Conservation (phyloP, 495 filamentous ascomycete genomes). For the Trichoderma reesei region DNA sequence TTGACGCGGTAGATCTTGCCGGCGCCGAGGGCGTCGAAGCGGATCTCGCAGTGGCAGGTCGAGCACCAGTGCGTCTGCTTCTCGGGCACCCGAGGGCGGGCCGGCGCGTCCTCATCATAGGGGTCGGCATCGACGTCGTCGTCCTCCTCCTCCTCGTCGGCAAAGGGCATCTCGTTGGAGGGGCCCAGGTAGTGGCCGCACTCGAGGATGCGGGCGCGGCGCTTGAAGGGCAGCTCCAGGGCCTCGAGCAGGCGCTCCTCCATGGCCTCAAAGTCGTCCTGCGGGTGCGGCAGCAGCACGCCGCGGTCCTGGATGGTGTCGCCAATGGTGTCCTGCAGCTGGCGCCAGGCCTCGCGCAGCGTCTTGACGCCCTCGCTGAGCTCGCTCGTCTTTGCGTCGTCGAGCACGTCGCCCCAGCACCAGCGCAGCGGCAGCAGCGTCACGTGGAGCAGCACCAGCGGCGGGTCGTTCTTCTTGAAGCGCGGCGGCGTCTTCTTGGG, state of each 20-base stretch:
- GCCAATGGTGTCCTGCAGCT: constrained; percentile 63
- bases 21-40: constrained; percentile 31
- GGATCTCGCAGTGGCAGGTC: constrained; percentile 47
- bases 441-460: constrained; percentile 81
- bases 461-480: constrained; percentile 43
- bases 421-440: constrained; percentile 67
- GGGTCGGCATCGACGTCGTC: constrained; percentile 35
- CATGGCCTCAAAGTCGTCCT: constrained; percentile 81
- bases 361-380: constrained; percentile 45
- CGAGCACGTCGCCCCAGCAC: constrained; percentile 51
- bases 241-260: constrained; percentile 88
- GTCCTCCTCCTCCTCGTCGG: constrained; percentile 38
- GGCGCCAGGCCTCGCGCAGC: constrained; percentile 61
- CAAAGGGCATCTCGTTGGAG: constrained; percentile 29
- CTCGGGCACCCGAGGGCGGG: constrained; percentile 20
- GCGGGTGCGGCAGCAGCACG: constrained; percentile 78
- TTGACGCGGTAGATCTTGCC: constrained; percentile 69
- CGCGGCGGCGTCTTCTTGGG: constrained; percentile 46
- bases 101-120: constrained; percentile 17
- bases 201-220: constrained; percentile 58
- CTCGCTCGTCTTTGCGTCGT: constrained; percentile 19
- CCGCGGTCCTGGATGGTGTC: constrained; percentile 77
- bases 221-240: constrained; percentile 57
- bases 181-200: constrained; percentile 65
- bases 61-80: constrained; percentile 49